Percentiles rank a stretch among this genome's conserved stretches.
These are phyloP conservation scores for Chalciporus piperatus DNA, from an alignment of 768 basidiomycete genomes.

Conservation along the genomic window DNA sequence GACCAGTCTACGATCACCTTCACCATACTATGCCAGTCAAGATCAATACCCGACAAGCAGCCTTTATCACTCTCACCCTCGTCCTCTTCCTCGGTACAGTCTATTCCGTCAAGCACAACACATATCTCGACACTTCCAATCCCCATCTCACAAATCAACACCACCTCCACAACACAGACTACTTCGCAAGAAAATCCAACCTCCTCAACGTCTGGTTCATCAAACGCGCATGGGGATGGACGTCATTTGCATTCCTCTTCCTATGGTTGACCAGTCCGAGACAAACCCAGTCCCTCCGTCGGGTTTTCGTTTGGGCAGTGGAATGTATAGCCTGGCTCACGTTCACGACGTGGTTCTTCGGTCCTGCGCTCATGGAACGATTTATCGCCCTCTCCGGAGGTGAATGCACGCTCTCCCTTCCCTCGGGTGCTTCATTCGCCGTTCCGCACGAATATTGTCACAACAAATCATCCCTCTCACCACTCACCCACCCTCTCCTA, in stretches of 20 bases:
- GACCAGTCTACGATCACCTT: background rate
- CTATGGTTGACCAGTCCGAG: constrained; percentile 58
- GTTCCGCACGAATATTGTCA: constrained; percentile 62
- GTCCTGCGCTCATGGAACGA: constrained; percentile 71
- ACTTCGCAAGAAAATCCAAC: constrained; percentile 82
- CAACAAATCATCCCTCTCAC: constrained; percentile 48
- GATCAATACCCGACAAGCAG: constrained; percentile 26
- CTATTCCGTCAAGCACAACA: constrained; percentile 60
- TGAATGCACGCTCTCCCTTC: constrained; percentile 67
- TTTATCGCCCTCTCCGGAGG: constrained; percentile 67
- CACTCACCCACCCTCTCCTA: constrained; percentile 58
- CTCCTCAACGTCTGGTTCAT: constrained; percentile 82
- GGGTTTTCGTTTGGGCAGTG: constrained; percentile 51
- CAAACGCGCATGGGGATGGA: constrained; percentile 93
- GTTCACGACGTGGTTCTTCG: constrained; percentile 88
- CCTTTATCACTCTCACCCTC: constrained; percentile 41
- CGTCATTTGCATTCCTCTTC: constrained; percentile 60
- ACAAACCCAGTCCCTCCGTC: constrained; percentile 36
- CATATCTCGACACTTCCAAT: constrained; percentile 85
- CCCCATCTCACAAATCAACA: constrained; percentile 66
- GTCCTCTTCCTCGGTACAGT: constrained; percentile 59
- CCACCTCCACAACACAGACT: constrained; percentile 57
- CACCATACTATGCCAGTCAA: constrained; percentile 15
- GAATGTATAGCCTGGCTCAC: constrained; percentile 68
- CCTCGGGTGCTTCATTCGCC: constrained; percentile 48